Base-by-base conservation (phyloP, 768 basidiomycete genomes). In the Tubosaeta sp. region DNA sequence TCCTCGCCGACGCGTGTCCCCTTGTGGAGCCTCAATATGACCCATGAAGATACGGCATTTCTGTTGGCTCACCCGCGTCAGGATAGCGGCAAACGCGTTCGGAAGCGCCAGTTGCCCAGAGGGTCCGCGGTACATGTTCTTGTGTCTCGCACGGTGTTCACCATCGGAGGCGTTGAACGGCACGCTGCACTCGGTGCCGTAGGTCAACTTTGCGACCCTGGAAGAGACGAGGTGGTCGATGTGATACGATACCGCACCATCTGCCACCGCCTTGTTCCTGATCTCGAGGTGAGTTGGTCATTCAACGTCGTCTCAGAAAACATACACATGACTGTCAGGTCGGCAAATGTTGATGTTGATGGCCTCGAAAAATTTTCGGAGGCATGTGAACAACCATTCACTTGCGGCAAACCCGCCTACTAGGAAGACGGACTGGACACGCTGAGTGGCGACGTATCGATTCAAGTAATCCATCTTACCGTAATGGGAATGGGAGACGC, bases 301-400 rank as follows among this genome's bases (percentile, higher is more conserved):
- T 29, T 31, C 1, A 29, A 26, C 34, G 27, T 33, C 6, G n/a
- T 19, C 31, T 22, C 6, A 12, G 13, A 39, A 27, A n/a, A 70
- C 79, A 42, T 59, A 81, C 82, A 81, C 71, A 53, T 80, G 77
- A 33, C 72, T 76, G 51, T 82, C 79, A 0, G 81, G 82, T 8
- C 79, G 71, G 46, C 74, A 71, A 16, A 83, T 63, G 31, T 63
- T 69, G 34, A 80, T 59, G n/a, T 73, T 72, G 0, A 70, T 59
- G 5, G 66, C 56, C 5, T 67, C 66, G 10, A 83, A 65, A 6
- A 66, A 59, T 46, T 60, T 64, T 37, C 72, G 72, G 2, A 83
- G 72, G 43, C 70, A 66, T 2, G 65, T 55, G 53, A 75, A 80
- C 16, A 82, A 61, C 71, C 73, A 80, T 41, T 76, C 73, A 52